Conservation (phyloP, 2,329 filamentous ascomycete genomes). For the Pseudogymnoascus sp. region DNA sequence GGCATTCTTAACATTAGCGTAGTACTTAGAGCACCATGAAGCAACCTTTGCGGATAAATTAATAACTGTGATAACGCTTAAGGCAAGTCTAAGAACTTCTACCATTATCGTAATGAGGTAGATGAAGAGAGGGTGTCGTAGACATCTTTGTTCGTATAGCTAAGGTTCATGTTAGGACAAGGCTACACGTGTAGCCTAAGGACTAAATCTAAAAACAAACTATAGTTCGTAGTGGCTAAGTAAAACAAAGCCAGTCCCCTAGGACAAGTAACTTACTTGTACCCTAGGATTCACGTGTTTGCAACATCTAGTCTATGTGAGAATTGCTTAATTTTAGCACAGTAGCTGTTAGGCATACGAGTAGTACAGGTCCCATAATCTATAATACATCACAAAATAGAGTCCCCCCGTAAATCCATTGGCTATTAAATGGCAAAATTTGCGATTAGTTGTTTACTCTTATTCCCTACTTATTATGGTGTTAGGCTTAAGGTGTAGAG, state of each 20-base stretch:
- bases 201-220: background rate
- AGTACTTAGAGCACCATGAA: constrained; percentile 31
- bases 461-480: too few species aligned
- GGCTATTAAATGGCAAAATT: too few species aligned
- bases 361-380: too few species aligned
- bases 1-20: constrained; percentile 26
- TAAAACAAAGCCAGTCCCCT: background rate
- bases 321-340: too few species aligned
- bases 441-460: too few species aligned
- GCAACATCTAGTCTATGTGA: too few species aligned
- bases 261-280: background rate
- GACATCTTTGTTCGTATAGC: constrained; percentile 1
- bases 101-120: constrained; percentile 13
- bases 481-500: too few species aligned
- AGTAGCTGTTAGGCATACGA: too few species aligned
- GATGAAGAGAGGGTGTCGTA: constrained; percentile 12
- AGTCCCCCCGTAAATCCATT: too few species aligned
- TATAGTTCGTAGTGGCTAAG: background rate
- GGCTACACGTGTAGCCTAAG: background rate
- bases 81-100: constrained; percentile 24
- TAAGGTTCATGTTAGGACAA: background rate
- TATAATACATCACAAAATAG: too few species aligned
- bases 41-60: constrained; percentile 32
- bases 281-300: too few species aligned
- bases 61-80: constrained; percentile 32